These are phyloP conservation scores for Ophioceras dolichostomum DNA, from an alignment of 2,329 filamentous ascomycete genomes.

Conservation along the genomic window DNA sequence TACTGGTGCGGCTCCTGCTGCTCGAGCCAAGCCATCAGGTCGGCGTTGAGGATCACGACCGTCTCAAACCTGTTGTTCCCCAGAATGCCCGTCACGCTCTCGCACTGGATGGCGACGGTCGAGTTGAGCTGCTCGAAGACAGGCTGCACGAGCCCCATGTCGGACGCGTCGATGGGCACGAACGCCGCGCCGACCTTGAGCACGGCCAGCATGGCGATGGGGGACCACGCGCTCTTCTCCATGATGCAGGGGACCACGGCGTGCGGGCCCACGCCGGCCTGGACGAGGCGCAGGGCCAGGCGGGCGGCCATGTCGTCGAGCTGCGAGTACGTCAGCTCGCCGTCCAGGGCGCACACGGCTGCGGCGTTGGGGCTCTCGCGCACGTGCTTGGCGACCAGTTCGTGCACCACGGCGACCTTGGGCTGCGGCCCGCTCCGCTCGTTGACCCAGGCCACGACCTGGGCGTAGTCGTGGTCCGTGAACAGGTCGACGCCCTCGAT, in stretches of 20 bases:
- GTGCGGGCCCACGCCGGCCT: conserved; percentile 34
- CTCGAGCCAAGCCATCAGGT: conserved; percentile 1
- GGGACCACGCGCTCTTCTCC: conserved; percentile 57
- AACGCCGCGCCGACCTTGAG: conserved; percentile 39
- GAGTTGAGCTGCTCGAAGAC: conserved; percentile 30
- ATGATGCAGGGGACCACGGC: conserved; percentile 54
- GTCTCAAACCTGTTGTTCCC: conserved; percentile 25
- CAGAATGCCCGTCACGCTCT: conserved; percentile 25
- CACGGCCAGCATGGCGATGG: conserved; percentile 57
- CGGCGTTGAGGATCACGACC: conserved; percentile 17
- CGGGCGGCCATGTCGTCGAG: conserved; percentile 23
- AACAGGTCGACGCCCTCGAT: conserved; percentile 39
- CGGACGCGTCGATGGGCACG: conserved; percentile 33
- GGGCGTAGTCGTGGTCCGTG: conserved; percentile 40
- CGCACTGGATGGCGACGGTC: conserved; percentile 30
- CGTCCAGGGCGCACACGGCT: conserved; percentile 32
- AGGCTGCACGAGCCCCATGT: conserved; percentile 25
- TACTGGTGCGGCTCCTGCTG: conserved; percentile 3
- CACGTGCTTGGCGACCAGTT: conserved; percentile 28
- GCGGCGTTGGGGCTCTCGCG: conserved; percentile 22
- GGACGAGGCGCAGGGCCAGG: conserved; percentile 21
- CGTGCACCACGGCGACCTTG: conserved; percentile 28
- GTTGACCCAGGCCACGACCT: conserved; percentile 40
- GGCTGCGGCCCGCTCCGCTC: conserved; percentile 24
- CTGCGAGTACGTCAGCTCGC: conserved; percentile 27